These are phyloP conservation scores for Articulospora tetracladia DNA, from an alignment of 495 filamentous ascomycete genomes.

Conservation along the genomic window DNA sequence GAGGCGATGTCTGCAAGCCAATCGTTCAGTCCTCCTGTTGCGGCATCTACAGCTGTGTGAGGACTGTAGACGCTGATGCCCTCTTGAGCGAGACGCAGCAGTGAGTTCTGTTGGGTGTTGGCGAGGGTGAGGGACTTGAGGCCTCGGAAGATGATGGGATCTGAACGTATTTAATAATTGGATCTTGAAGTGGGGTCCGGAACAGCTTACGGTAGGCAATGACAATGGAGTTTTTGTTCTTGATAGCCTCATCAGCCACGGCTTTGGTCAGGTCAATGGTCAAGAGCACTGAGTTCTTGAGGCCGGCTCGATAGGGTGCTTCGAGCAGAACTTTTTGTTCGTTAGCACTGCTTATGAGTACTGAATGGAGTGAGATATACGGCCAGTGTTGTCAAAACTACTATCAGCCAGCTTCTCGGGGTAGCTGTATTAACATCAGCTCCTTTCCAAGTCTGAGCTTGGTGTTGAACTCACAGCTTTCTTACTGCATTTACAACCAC, in stretches of 20 bases:
- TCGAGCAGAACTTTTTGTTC: constrained; percentile 63
- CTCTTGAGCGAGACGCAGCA: constrained; percentile 78
- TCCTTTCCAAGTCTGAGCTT: constrained; percentile 4
- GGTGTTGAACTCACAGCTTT: constrained; percentile 59
- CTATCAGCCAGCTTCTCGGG: constrained; percentile 85
- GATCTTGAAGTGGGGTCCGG: too few relatives aligned
- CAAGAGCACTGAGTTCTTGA: constrained; percentile 73
- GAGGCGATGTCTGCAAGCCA: constrained; percentile 92
- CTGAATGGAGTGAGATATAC: constrained; percentile 40
- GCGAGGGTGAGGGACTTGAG: constrained; percentile 81
- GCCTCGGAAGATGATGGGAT: constrained; percentile 92
- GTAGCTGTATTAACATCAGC: constrained; percentile 54
- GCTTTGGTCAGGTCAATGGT: constrained; percentile 86
- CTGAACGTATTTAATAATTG: constrained; percentile 45
- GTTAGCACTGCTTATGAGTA: constrained; percentile 4
- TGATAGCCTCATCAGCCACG: constrained; percentile 90
- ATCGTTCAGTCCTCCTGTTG: constrained; percentile 81
- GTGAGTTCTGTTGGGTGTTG: constrained; percentile 80
- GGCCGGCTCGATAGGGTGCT: constrained; percentile 47
- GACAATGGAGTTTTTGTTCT: constrained; percentile 68
- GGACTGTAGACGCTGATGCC: constrained; percentile 95
- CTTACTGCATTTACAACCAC: constrained; percentile 78
- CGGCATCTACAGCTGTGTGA: constrained; percentile 91
- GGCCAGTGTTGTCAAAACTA: constrained; percentile 89
- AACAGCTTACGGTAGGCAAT: constrained; percentile 73